A percentile compares a stretch with the other conserved stretches of the same genome.
Evolutionary conservation across 2,329 filamentous ascomycete genomes (phyloP).

Genomic region (Lasiodiplodia gonubiensis): DNA sequence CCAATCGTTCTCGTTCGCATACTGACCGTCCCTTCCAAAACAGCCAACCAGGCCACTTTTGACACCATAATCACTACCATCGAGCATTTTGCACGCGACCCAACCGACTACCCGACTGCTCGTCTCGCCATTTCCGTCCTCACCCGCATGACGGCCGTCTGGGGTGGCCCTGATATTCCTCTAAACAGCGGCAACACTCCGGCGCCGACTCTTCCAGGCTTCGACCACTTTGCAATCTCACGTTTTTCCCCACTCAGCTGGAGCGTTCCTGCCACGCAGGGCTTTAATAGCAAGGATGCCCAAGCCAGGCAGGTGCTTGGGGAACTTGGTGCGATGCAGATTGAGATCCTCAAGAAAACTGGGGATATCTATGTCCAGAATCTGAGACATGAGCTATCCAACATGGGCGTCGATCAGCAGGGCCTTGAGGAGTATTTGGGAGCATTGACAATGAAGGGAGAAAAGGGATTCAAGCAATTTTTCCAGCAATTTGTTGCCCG

Average conservation of each 20-base stretch:
- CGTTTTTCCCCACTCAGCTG: conserved; percentile 89
- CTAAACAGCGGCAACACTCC: conserved; percentile 32
- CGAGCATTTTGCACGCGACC: conserved; percentile 80
- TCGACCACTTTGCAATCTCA: conserved; percentile 87
- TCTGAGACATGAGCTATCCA: conserved; percentile 69
- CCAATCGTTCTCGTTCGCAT: neutral
- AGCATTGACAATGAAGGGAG: conserved; percentile 38
- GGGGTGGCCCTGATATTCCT: conserved; percentile 78
- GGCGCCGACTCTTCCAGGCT: conserved; percentile 70
- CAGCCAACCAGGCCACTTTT: conserved; percentile 85
- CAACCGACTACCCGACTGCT: conserved; percentile 68
- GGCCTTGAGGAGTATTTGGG: conserved; percentile 69
- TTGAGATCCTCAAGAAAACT: conserved; percentile 88
- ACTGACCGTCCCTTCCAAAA: neutral
- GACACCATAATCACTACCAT: conserved; percentile 86
- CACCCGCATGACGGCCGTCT: conserved; percentile 80
- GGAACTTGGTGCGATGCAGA: conserved; percentile 86
- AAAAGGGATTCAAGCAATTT: conserved; percentile 31
- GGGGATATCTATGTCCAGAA: conserved; percentile 79
- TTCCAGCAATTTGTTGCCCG: conserved; percentile 28
- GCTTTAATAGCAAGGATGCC: conserved; percentile 84
- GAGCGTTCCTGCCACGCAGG: conserved; percentile 79
- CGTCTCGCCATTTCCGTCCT: conserved; percentile 84
- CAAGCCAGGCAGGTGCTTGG: conserved; percentile 86
- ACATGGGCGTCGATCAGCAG: conserved; percentile 69